Conservation (phyloP, 2,329 filamentous ascomycete genomes). For the Malbranchea zuffiana region DNA sequence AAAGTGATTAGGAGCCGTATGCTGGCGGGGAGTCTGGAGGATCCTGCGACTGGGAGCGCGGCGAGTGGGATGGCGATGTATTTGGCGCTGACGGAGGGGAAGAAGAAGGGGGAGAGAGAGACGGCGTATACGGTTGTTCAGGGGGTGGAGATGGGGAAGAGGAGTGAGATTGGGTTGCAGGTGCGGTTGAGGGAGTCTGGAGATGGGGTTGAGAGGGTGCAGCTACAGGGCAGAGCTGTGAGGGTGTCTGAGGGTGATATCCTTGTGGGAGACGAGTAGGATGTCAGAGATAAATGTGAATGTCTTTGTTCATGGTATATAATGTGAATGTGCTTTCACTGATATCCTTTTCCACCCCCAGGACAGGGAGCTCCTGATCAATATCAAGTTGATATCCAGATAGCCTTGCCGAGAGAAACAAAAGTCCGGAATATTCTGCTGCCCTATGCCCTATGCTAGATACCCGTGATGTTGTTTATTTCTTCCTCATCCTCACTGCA, state of each 20-base stretch:
- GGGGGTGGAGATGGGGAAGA: slow-evolving; percentile 43
- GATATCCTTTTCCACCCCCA: too few species aligned
- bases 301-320: too few species aligned
- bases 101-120: slow-evolving; percentile 8
- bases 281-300: too few species aligned
- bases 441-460: too few species aligned
- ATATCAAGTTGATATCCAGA: too few species aligned
- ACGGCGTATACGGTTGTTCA: slow-evolving; percentile 30
- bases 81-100: slow-evolving; percentile 31
- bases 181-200: slow-evolving; percentile 30
- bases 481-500: too few species aligned
- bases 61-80: slow-evolving; percentile 38
- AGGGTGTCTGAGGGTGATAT: slow-evolving; percentile 15
- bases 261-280: slow-evolving; percentile 10
- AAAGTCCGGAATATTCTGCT: too few species aligned
- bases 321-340: too few species aligned
- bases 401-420: too few species aligned
- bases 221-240: slow-evolving; percentile 15
- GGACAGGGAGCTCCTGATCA: too few species aligned
- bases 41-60: slow-evolving; percentile 43
- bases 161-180: slow-evolving; percentile 39
- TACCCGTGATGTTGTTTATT: too few species aligned
- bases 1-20: slow-evolving; percentile 23
- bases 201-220: slow-evolving; percentile 12
- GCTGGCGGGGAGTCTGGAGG: slow-evolving; percentile 30